Conservation (phyloP, 805 yeast genomes). For the Kodamaea fukazawae region DNA sequence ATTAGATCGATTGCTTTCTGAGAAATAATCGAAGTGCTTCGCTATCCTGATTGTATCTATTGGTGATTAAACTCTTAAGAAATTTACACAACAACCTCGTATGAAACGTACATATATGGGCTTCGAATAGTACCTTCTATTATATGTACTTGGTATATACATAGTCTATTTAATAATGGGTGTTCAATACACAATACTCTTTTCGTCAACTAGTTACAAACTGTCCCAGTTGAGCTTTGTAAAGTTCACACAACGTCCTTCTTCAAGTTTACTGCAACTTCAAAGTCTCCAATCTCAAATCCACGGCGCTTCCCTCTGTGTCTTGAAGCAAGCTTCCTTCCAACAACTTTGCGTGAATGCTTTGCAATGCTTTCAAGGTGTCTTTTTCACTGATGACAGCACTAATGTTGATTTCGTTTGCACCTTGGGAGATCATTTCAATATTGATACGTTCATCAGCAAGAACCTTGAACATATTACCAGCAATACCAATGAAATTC, state of each 20-base stretch:
- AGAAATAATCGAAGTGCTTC: too few relatives aligned
- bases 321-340: slow-evolving; percentile 35
- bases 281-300: slow-evolving; percentile 31
- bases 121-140: slow-evolving; percentile 1
- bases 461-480: slow-evolving; percentile 90
- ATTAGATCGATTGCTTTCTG: too few relatives aligned
- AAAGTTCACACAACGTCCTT: not conserved
- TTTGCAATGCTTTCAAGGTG: slow-evolving; percentile 79
- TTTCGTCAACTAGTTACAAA: too few relatives aligned
- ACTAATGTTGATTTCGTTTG: slow-evolving; percentile 94
- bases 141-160: not conserved
- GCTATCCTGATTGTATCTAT: too few relatives aligned
- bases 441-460: slow-evolving; percentile 91
- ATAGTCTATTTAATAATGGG: not conserved
- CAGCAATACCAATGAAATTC: slow-evolving; percentile 94
- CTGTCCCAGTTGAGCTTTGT: too few relatives aligned
- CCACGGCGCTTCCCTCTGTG: slow-evolving; percentile 25
- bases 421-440: slow-evolving; percentile 98
- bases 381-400: slow-evolving; percentile 88
- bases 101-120: too few relatives aligned
- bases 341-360: slow-evolving; percentile 76
- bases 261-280: slow-evolving; percentile 13
- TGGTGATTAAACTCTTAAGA: too few relatives aligned
- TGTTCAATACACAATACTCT: slow-evolving; percentile 1
- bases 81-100: too few relatives aligned